These are phyloP conservation scores for Tricharina praecox DNA, from an alignment of 495 filamentous ascomycete species.

Conservation along the genomic window DNA sequence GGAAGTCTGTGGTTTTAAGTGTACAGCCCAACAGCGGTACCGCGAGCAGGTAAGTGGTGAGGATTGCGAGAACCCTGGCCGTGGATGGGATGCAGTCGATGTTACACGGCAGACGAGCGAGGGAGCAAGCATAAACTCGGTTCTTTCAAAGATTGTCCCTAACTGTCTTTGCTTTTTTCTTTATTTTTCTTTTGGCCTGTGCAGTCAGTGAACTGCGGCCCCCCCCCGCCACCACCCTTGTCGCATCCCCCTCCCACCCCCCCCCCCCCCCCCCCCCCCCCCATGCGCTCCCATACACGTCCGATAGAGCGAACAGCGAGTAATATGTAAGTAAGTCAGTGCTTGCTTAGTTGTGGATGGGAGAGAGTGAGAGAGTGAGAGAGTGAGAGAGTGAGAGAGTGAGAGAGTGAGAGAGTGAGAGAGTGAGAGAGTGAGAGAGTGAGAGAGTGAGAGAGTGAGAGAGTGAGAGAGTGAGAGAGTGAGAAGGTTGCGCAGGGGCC, in stretches of 20 bases:
- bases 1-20: background rate
- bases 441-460: too few species aligned
- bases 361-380: too few species aligned
- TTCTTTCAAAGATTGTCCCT: background rate
- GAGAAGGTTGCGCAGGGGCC: too few species aligned
- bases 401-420: too few species aligned
- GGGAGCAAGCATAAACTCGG: background rate
- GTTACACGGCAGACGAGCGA: too few species aligned
- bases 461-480: too few species aligned
- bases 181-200: background rate
- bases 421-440: too few species aligned
- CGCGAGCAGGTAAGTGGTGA: background rate
- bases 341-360: too few species aligned
- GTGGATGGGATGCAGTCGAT: background rate
- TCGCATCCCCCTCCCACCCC: background rate
- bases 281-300: background rate
- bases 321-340: background rate
- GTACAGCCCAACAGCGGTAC: background rate
- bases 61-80: background rate
- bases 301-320: background rate
- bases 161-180: background rate
- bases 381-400: too few species aligned
- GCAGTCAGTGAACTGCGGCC: too few species aligned
- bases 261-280: background rate
- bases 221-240: too few species aligned